Conservation (phyloP, 2,329 filamentous ascomycete species). For the Purpureocillium lavendulum region DNA sequence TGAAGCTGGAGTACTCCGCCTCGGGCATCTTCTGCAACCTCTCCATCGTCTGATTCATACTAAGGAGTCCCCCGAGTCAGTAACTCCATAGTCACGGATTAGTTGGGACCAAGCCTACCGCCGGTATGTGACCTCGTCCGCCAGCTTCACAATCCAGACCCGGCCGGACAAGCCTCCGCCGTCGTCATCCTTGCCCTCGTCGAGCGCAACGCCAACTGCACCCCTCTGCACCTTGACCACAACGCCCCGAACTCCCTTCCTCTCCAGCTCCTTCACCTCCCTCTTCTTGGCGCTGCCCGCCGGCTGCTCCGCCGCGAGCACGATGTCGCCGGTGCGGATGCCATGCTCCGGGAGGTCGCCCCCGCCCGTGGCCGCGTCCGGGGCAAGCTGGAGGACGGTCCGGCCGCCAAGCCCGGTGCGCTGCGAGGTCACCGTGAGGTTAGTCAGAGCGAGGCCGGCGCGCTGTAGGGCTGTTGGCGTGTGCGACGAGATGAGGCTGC, state of each 20-base stretch:
- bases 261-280: slow-evolving; percentile 63
- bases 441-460: slow-evolving; percentile 71
- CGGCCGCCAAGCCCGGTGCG: slow-evolving; percentile 90
- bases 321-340: slow-evolving; percentile 68
- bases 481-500: slow-evolving; percentile 56
- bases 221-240: slow-evolving; percentile 55
- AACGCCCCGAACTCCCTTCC: slow-evolving; percentile 61
- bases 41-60: slow-evolving; percentile 57
- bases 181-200: slow-evolving; percentile 49
- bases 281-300: slow-evolving; percentile 63
- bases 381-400: slow-evolving; percentile 71
- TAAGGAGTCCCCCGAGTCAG: slow-evolving; percentile 12
- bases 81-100: not conserved
- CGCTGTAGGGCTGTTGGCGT: slow-evolving; percentile 63
- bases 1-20: slow-evolving; percentile 49
- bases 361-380: slow-evolving; percentile 56
- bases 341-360: slow-evolving; percentile 65
- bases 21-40: slow-evolving; percentile 49
- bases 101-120: slow-evolving; percentile 28
- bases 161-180: slow-evolving; percentile 28
- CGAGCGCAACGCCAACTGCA: slow-evolving; percentile 58
- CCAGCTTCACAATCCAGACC: slow-evolving; percentile 59
- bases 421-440: slow-evolving; percentile 64
- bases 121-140: slow-evolving; percentile 59
- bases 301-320: slow-evolving; percentile 67